A percentile compares a stretch with the other conserved stretches of the same genome.
Evolutionary conservation across 164 flowering plant species (phyloP).

Genomic region (Tinospora cordifolia): DNA sequence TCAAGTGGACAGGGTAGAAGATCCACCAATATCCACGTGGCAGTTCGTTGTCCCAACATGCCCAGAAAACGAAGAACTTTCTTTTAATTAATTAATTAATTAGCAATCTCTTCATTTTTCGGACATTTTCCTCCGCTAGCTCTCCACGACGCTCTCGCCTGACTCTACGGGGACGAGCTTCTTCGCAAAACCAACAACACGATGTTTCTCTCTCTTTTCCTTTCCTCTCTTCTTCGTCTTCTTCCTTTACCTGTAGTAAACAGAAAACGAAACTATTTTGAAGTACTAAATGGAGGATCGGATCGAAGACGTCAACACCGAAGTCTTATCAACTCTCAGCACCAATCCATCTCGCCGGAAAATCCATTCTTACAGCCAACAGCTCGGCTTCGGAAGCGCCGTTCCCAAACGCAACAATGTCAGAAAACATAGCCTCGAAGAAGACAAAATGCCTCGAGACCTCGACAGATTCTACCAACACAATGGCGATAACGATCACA

Average conservation of each 20-base stretch:
- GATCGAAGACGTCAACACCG: constrained; percentile 38
- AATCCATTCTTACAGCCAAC: constrained; percentile 56
- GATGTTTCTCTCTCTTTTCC: neutral
- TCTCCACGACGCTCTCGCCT: constrained; percentile 8
- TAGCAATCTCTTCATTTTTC: neutral
- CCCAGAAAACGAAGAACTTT: neutral
- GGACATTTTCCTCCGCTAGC: constrained; percentile 6
- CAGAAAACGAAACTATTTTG: too few relatives aligned
- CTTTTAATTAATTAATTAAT: too few relatives aligned
- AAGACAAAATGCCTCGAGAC: constrained; percentile 27
- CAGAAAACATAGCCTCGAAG: constrained; percentile 83
- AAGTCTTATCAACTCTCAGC: constrained; percentile 23
- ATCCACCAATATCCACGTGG: too few relatives aligned
- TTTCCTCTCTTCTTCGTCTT: neutral
- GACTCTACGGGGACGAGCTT: constrained; percentile 10
- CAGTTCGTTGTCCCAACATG: neutral
- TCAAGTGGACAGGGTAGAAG: neutral
- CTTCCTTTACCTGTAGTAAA: too few relatives aligned
- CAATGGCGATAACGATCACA: constrained; percentile 37
- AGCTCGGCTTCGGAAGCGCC: constrained; percentile 29
- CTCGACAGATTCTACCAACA: constrained; percentile 18
- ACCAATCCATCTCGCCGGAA: constrained; percentile 21
- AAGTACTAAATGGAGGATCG: constrained; percentile 21
- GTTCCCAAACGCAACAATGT: constrained; percentile 23
- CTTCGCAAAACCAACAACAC: neutral